Base-by-base conservation (phyloP, 371 early-diverging fungal genomes). In the Fennellomyces sp. region DNA sequence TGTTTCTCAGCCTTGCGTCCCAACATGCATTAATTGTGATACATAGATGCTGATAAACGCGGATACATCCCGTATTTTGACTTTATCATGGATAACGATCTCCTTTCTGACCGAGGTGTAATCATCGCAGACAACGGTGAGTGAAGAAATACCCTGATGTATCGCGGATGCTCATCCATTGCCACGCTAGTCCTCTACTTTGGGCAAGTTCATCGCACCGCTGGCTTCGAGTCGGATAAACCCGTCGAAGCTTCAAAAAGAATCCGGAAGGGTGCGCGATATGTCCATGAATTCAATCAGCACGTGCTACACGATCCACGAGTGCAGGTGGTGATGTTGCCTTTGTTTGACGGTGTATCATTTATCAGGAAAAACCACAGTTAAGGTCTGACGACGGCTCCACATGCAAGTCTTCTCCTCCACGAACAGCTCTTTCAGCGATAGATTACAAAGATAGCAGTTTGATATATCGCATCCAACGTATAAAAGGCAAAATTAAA, bases 301-400 rank as follows among this genome's bases (percentile, higher is more conserved):
- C 73, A 88, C 59, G 80, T 92, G 8, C 52, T 55, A n/a, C 57
- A 73, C 2, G 93, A 92, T 41, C 73, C 78, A 15, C 76, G 90
- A 38, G 76, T 82, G 0, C 87, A 87, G 33, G 76, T 78, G 0
- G 70, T 87, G 8, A 52, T 90, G 29, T 60, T 91, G 41, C 92
- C 91, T 1, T 35, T 83, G 10, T 88, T 86, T 67, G 90, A 90
- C 48, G 92, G 92, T 1, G 51, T 91, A 17, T 80, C 81, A 3
- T 58, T 92, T 17, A 84, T 91, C 11, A 75, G 78, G 38, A 82
- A 67, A 49, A 71, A 42, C 27, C 19, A 23, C 30, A 59, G 29
- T 36, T n/a, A n/a, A n/a, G n/a, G n/a, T n/a, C n/a, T n/a, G n/a
- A n/a, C n/a, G n/a, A n/a, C n/a, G n/a, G n/a, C n/a, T n/a, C n/a